phyloP scores from a whole-genome alignment of 169 alveolate species.

The Plasmodium sp. region DNA sequence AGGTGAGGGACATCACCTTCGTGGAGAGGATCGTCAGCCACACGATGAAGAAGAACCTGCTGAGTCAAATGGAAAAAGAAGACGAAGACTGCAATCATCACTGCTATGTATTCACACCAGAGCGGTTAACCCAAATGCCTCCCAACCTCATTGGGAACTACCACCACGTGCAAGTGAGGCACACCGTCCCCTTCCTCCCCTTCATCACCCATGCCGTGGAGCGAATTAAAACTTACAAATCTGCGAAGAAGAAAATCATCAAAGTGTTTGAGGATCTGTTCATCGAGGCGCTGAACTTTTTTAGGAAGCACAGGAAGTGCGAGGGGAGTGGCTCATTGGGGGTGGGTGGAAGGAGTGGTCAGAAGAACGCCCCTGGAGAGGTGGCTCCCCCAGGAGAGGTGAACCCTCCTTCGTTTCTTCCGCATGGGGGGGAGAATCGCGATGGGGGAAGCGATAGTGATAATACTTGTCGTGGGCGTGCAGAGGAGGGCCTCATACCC shows the following conservation, averaged over 20 bases:
- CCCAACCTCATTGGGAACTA: constrained; percentile 20
- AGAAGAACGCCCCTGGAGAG: background rate
- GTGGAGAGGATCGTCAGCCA: constrained; percentile 26
- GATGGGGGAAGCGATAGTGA: background rate
- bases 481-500: background rate
- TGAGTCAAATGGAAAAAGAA: constrained; percentile 18
- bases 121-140: background rate
- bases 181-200: constrained; percentile 26
- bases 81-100: background rate
- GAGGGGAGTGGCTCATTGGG: background rate
- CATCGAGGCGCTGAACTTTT: constrained; percentile 37
- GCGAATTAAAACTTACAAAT: constrained; percentile 14
- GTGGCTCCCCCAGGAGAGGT: background rate
- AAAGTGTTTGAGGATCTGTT: constrained; percentile 24
- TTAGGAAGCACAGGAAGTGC: background rate
- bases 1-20: background rate
- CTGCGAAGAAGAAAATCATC: constrained; percentile 16
- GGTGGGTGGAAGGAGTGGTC: background rate
- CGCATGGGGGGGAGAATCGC: background rate
- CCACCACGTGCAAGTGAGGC: constrained; percentile 6
- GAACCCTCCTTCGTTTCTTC: background rate
- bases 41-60: constrained; percentile 18
- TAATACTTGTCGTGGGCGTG: background rate
- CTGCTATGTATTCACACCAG: constrained; percentile 14
- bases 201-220: constrained; percentile 20